Conservation (phyloP, 768 basidiomycete species). For the Suillus subalutaceus region DNA sequence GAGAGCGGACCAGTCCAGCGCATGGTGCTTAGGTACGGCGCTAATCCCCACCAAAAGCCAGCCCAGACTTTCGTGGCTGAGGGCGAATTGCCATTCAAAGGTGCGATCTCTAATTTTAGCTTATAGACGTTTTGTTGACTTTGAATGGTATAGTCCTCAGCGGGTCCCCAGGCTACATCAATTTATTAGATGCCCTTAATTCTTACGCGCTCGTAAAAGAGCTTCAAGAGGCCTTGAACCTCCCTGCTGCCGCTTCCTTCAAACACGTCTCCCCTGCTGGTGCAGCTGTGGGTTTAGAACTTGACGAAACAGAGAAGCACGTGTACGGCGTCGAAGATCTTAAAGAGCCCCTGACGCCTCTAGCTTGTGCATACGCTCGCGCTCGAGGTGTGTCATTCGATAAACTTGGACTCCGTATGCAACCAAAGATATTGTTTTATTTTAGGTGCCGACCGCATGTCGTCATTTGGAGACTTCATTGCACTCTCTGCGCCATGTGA, state of each 20-base stretch:
- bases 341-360: slow-evolving; percentile 83
- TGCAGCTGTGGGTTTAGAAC: slow-evolving; percentile 86
- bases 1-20: slow-evolving; percentile 81
- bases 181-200: slow-evolving; percentile 95
- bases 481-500: slow-evolving; percentile 93
- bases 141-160: slow-evolving; percentile 63
- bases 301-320: slow-evolving; percentile 84
- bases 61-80: slow-evolving; percentile 93
- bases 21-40: slow-evolving; percentile 88
- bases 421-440: slow-evolving; percentile 30
- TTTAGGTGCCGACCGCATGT: slow-evolving; percentile 96
- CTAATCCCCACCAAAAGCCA: slow-evolving; percentile 98
- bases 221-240: slow-evolving; percentile 79
- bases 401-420: background rate
- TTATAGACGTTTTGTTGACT: slow-evolving; percentile 7
- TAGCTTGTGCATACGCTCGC: slow-evolving; percentile 93
- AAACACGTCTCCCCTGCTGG: slow-evolving; percentile 99
- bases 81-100: slow-evolving; percentile 92
- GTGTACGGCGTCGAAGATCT: slow-evolving; percentile 97
- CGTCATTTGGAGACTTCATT: slow-evolving; percentile 98
- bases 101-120: slow-evolving; percentile 38
- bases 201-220: slow-evolving; percentile 96
- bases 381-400: slow-evolving; percentile 69
- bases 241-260: slow-evolving; percentile 98
- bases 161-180: slow-evolving; percentile 98